Evolutionary conservation across 192 early-diverging fungal genomes (phyloP).

Genomic region (Rhizophagus sp.): DNA sequence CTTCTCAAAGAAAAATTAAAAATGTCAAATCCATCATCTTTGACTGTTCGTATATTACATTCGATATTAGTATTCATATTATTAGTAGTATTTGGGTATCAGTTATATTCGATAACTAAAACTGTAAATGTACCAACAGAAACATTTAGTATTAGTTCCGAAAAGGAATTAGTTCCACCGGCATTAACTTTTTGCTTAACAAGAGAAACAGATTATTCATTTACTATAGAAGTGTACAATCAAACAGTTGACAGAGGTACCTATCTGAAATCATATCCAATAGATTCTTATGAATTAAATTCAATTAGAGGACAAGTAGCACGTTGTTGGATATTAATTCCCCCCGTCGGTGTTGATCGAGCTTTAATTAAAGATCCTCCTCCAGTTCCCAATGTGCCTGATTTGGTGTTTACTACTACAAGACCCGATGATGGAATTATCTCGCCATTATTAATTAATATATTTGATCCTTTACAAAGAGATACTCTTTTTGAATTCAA

Average conservation of each 20-base stretch:
- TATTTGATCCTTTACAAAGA: constrained; percentile 20
- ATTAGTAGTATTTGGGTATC: no score
- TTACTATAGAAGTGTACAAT: constrained; percentile 2
- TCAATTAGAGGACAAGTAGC: neutral
- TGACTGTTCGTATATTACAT: no score
- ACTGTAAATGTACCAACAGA: neutral
- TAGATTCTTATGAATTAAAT: neutral
- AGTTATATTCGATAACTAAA: neutral
- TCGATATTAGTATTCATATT: no score
- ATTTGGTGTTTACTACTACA: constrained; percentile 3
- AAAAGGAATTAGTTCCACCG: constrained; percentile 7
- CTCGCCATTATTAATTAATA: constrained; percentile 8
- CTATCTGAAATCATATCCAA: neutral
- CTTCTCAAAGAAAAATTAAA: no score
- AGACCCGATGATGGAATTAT: neutral
- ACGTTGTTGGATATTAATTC: neutral
- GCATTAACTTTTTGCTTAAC: constrained; percentile 25
- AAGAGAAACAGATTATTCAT: neutral
- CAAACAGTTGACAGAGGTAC: neutral
- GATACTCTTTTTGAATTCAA: neutral
- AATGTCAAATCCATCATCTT: no score
- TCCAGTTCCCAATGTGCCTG: constrained; percentile 3
- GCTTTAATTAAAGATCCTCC: constrained; percentile 14
- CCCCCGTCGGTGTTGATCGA: neutral
- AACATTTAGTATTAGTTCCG: neutral